Conservation (phyloP, 148 eudicot species). For the Diospyros kaki region DNA sequence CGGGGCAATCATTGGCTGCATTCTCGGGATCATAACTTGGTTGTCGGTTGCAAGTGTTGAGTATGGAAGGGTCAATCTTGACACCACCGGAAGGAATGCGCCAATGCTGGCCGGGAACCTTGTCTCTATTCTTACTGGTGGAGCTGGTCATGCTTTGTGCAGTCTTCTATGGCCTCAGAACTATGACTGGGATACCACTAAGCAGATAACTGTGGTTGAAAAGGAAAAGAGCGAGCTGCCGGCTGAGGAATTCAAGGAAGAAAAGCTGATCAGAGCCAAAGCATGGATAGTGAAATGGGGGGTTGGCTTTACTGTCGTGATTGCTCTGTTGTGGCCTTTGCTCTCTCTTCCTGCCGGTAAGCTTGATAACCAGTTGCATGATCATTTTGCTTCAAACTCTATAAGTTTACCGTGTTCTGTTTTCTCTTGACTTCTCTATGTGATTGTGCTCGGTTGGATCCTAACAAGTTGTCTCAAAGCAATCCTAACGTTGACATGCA, state of each 20-base stretch:
- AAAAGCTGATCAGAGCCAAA: conserved; percentile 63
- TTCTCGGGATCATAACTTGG: conserved; percentile 73
- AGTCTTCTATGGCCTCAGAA: conserved; percentile 75
- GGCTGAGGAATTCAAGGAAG: conserved; percentile 67
- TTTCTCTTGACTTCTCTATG: not conserved
- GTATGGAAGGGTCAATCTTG: conserved; percentile 79
- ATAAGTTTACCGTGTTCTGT: not conserved
- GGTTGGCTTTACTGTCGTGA: conserved; percentile 71
- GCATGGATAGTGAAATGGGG: conserved; percentile 96
- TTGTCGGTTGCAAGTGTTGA: conserved; percentile 52
- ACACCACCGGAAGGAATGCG: conserved; percentile 83
- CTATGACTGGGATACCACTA: conserved; percentile 90
- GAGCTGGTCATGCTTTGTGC: conserved; percentile 67
- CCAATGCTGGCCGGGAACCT: conserved; percentile 94
- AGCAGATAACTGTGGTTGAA: conserved; percentile 83
- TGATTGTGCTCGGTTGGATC: not conserved
- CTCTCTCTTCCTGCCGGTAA: conserved; percentile 92
- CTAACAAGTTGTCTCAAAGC: not conserved
- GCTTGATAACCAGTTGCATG: not conserved
- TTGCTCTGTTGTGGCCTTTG: conserved; percentile 75
- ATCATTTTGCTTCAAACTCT: not conserved
- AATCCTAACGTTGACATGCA: too few species aligned
- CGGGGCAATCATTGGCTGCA: conserved; percentile 60
- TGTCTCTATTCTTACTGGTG: conserved; percentile 79
- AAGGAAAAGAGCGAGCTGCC: conserved; percentile 64